phyloP scores from a whole-genome alignment of 768 basidiomycete species.

The Tubosaeta sp. region DNA sequence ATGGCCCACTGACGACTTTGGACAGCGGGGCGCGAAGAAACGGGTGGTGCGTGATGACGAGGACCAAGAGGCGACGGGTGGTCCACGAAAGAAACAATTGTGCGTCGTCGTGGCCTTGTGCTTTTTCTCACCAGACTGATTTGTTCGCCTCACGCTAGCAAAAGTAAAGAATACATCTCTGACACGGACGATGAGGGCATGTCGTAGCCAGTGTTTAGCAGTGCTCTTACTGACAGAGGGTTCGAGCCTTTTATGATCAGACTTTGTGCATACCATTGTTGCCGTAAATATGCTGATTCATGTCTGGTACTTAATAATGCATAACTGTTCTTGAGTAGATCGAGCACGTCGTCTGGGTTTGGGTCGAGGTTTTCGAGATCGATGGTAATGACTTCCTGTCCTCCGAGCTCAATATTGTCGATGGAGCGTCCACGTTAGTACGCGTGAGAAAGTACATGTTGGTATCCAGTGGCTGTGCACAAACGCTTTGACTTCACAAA shows the following conservation, averaged over 20 bases:
- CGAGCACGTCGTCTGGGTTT: slow-evolving; percentile 69
- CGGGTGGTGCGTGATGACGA: slow-evolving; percentile 77
- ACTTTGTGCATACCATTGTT: too few species aligned
- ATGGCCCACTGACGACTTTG: not conserved
- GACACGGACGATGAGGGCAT: slow-evolving; percentile 82
- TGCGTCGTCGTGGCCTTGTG: slow-evolving; percentile 32
- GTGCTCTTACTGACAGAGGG: not conserved
- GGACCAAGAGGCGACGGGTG: slow-evolving; percentile 57
- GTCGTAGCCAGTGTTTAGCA: slow-evolving; percentile 37
- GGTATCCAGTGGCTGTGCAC: not conserved
- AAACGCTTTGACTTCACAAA: too few species aligned
- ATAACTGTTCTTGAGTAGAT: slow-evolving; percentile 45
- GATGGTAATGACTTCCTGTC: slow-evolving; percentile 84
- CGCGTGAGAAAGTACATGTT: not conserved
- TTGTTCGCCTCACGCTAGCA: slow-evolving; percentile 43
- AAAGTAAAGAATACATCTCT: slow-evolving; percentile 83
- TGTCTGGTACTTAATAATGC: too few species aligned
- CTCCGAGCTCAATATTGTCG: slow-evolving; percentile 77
- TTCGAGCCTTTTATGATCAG: too few species aligned
- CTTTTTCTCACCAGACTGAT: not conserved
- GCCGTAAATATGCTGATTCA: too few species aligned
- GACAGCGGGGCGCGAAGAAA: slow-evolving; percentile 56
- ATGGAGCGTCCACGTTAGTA: slow-evolving; percentile 36
- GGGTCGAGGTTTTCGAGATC: slow-evolving; percentile 85
- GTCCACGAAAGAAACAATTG: slow-evolving; percentile 76